phyloP scores from a whole-genome alignment of 2,329 filamentous ascomycete genomes.

The Scorias spongiosa region DNA sequence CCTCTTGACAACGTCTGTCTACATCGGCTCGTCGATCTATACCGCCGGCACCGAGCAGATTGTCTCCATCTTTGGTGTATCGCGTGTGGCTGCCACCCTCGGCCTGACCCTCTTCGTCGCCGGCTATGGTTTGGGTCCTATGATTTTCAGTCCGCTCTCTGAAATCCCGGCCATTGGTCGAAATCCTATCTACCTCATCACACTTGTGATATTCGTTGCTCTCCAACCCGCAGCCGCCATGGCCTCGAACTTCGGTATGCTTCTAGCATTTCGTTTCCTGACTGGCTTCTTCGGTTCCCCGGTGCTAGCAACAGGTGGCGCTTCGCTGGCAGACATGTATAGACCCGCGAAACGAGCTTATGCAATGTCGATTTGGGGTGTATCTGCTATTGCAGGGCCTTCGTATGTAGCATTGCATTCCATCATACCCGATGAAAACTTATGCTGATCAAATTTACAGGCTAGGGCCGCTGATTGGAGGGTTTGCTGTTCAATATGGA shows the following conservation, averaged over 20 bases:
- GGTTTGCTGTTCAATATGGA: conserved; percentile 24
- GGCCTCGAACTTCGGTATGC: conserved; percentile 36
- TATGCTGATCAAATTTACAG: conserved; percentile 3
- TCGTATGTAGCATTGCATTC: background rate
- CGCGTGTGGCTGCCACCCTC: conserved; percentile 30
- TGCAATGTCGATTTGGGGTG: conserved; percentile 25
- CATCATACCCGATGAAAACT: background rate
- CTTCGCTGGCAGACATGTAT: conserved; percentile 30
- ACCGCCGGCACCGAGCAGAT: conserved; percentile 28
- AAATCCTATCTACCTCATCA: conserved; percentile 34
- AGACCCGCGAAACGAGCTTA: conserved; percentile 23
- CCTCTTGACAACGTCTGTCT: conserved; percentile 35
- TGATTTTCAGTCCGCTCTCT: conserved; percentile 30
- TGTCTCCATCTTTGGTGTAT: conserved; percentile 29
- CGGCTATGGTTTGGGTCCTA: conserved; percentile 35
- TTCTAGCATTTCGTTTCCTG: conserved; percentile 38
- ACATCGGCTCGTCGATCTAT: conserved; percentile 38
- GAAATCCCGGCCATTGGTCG: conserved; percentile 37
- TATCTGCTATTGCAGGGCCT: conserved; percentile 26
- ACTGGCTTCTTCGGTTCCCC: conserved; percentile 36
- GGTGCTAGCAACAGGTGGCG: conserved; percentile 30
- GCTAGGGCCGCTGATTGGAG: conserved; percentile 26
- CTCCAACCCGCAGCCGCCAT: conserved; percentile 33
- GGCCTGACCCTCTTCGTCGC: conserved; percentile 36
- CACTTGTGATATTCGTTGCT: conserved; percentile 33